Conservation (phyloP, 2,329 filamentous ascomycete genomes). For the Colletotrichum lentis region DNA sequence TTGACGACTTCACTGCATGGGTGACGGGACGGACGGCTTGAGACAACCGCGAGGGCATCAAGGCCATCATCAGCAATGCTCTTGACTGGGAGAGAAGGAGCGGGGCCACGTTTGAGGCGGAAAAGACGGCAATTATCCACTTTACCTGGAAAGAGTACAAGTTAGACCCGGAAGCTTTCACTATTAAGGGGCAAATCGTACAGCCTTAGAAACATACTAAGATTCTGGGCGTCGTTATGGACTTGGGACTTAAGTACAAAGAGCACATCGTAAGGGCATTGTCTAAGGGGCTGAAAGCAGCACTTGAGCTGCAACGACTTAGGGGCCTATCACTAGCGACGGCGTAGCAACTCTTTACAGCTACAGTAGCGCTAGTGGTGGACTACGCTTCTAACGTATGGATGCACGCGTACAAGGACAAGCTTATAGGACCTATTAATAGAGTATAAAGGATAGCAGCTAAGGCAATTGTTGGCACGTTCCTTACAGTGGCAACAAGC, state of each 20-base stretch:
- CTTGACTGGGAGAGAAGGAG: conserved; percentile 42
- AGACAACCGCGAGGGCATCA: conserved; percentile 40
- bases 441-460: conserved; percentile 33
- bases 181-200: not conserved
- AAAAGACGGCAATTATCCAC: conserved; percentile 67
- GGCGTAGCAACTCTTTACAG: conserved; percentile 41
- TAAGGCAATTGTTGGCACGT: conserved; percentile 39
- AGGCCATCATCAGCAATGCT: conserved; percentile 41
- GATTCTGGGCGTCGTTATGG: not conserved
- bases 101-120: conserved; percentile 38
- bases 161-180: conserved; percentile 43
- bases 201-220: not conserved
- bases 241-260: conserved; percentile 39
- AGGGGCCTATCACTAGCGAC: conserved; percentile 38
- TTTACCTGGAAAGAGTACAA: conserved; percentile 62
- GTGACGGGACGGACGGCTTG: conserved; percentile 40
- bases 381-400: conserved; percentile 43
- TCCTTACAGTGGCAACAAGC: conserved; percentile 37
- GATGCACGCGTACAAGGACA: conserved; percentile 40
- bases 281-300: conserved; percentile 40
- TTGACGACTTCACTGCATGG: conserved; percentile 44
- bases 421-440: conserved; percentile 27
- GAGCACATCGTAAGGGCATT: conserved; percentile 41
- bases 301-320: conserved; percentile 36
- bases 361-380: conserved; percentile 40